Conservation (phyloP, 768 basidiomycete genomes). For the Tylopilus balloui region DNA sequence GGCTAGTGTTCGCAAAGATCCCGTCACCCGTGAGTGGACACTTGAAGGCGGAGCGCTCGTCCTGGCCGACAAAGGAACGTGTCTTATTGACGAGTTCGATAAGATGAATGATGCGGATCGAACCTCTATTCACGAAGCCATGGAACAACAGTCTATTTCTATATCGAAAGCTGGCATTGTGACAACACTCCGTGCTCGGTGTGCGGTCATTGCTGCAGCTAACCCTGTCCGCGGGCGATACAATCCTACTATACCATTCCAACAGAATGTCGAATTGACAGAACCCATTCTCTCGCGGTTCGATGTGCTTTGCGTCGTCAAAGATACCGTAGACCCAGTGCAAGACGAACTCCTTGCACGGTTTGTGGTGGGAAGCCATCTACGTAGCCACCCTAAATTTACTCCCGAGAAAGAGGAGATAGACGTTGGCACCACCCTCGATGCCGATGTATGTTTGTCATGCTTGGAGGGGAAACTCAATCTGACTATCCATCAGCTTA, state of each 20-base stretch:
- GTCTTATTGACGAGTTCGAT: slow-evolving; percentile 98
- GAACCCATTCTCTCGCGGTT: slow-evolving; percentile 98
- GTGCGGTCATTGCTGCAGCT: slow-evolving; percentile 96
- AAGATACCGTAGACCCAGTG: slow-evolving; percentile 95
- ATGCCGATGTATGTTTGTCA: slow-evolving; percentile 74
- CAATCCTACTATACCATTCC: slow-evolving; percentile 97
- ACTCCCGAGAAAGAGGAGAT: slow-evolving; percentile 85
- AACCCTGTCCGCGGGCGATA: slow-evolving; percentile 97
- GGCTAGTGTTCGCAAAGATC: slow-evolving; percentile 97
- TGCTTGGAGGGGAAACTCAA: neutral
- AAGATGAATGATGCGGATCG: slow-evolving; percentile 99
- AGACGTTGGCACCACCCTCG: slow-evolving; percentile 82
- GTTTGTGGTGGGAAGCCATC: slow-evolving; percentile 97
- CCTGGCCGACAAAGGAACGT: slow-evolving; percentile 96
- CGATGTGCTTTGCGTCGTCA: slow-evolving; percentile 96
- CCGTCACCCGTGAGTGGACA: slow-evolving; percentile 96
- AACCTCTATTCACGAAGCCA: slow-evolving; percentile 98
- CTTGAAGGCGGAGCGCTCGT: slow-evolving; percentile 97
- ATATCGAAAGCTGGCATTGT: slow-evolving; percentile 99
- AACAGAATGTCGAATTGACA: slow-evolving; percentile 97
- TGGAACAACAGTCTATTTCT: slow-evolving; percentile 99
- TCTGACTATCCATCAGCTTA: slow-evolving; percentile 55
- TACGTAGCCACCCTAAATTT: slow-evolving; percentile 92
- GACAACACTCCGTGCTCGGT: slow-evolving; percentile 95
- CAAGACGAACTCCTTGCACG: slow-evolving; percentile 94